Base-by-base conservation (phyloP, 495 filamentous ascomycete species). In the Talaromyces nanjingensis region DNA sequence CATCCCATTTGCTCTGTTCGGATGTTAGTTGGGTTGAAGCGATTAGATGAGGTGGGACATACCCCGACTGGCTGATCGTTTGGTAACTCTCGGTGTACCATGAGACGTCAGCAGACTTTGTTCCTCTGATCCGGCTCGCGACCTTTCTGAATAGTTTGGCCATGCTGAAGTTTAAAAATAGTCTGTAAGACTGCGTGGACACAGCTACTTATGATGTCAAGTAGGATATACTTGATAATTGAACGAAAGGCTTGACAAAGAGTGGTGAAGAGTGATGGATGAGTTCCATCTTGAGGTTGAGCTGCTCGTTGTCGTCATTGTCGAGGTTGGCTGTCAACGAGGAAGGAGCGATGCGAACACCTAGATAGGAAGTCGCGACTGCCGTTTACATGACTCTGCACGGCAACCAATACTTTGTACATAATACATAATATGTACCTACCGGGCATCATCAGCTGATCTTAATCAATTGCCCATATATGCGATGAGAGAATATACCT, bases 101-200 rank as follows among this genome's bases (percentile, higher is more conserved):
- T 11, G 56, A 33, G 12, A 33, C 56, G 18, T 58, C 29, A 20
- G 31, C 2, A 22, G 56, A 33, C 31, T 59, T 59, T 14, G 27
- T 7, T 37, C 56, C 56, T 59, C 14, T 59, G 16, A 59, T 8
- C 16, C 56, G 27, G 20, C 20, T 59, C 5, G 56, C 56, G 6
- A 59, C 27, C 31, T 59, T 59, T 22, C 56, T 33, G 24, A 59
- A 25, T 16, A 59, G 31, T 37, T 59, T 59, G 56, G 56, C 56
- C 56, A 59, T 59, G 45, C 5, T 20, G 45, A 20, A 9, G 45
- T 3, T 9, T 49, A 49, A 49, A 4, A 22, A 49, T 49, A 49
- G n/a, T 18, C 18, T 20, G 45, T 49, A 49, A 49, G n/a, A 2
- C 7, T 49, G 45, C 45, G 45, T 20, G 2, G 45, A 20, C 45